Percentiles rank a stretch among this genome's conserved stretches.
Conservation (phyloP, 768 basidiomycete species). For the Rhizopogon vinicolor region DNA sequence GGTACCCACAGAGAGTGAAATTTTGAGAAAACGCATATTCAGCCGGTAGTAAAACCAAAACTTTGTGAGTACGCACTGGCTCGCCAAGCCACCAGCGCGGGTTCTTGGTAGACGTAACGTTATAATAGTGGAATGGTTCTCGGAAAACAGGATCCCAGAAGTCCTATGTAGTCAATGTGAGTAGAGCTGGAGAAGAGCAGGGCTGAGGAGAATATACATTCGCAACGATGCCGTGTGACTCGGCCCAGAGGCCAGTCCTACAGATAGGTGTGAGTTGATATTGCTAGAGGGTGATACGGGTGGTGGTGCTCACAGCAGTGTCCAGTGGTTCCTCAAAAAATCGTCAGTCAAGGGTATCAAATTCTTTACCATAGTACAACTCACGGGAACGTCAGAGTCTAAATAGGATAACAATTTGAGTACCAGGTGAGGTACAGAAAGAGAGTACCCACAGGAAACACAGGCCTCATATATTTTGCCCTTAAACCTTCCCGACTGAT, state of each 20-base stretch:
- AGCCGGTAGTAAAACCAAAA: too few relatives aligned
- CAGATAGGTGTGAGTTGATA: neutral
- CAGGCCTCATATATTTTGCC: conserved; percentile 80
- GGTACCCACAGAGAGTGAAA: neutral
- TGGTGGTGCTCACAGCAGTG: conserved; percentile 57
- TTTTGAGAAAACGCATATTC: neutral
- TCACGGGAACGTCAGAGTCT: conserved; percentile 91
- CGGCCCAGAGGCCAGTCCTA: conserved; percentile 87
- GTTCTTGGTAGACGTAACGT: conserved; percentile 55
- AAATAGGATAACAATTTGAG: conserved; percentile 7
- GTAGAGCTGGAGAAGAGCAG: neutral
- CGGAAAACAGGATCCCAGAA: conserved; percentile 76
- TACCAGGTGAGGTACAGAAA: neutral
- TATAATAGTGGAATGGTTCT: conserved; percentile 70
- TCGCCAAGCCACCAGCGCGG: conserved; percentile 86
- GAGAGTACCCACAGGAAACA: conserved; percentile 67
- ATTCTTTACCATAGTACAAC: conserved; percentile 22
- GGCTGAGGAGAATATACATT: conserved; percentile 48
- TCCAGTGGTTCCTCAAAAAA: conserved; percentile 79
- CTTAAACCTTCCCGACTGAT: conserved; percentile 79
- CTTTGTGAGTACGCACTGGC: conserved; percentile 47
- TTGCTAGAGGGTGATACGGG: neutral
- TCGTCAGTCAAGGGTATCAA: conserved; percentile 3
- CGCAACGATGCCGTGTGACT: conserved; percentile 87
- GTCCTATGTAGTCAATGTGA: conserved; percentile 41